Base-by-base conservation (phyloP, 768 basidiomycete species). In the Cystofilobasidium bisporidii region DNA sequence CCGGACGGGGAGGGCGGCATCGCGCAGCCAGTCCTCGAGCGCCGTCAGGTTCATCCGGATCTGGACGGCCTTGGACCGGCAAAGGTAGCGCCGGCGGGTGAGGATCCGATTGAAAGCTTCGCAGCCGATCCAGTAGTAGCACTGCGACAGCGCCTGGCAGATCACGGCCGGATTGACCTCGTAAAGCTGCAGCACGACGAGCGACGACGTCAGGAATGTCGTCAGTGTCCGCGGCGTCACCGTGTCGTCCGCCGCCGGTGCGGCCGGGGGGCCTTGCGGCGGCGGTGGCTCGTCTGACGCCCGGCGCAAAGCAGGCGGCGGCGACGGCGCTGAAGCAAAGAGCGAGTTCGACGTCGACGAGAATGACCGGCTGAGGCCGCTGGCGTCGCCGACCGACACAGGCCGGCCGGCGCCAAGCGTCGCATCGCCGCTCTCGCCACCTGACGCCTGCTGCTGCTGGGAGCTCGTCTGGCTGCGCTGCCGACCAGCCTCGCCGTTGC, bases 51-150 rank as follows among this genome's bases (percentile, higher is more conserved):
- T 98, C 82, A 91, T 83, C 60, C 85, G 83, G 71, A 98, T 89
- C 75, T 94, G 93, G 65, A 89, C 79, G 2, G 96, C 93, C 74
- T 89, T 72, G 72, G 77, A 88, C 84, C 94, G 85, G 78, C 96
- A 97, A 4, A 98, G 80, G 74, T 90, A 94, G 75, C 92, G 96
- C 79, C 91, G 96, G 64, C 93, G 85, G n/a, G 86, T 88, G 48
- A 91, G 77, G 41, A 91, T 80, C 45, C 89, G 85, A 74, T 91
- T 91, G 78, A 91, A 90, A 48, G 86, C 82, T 86, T 81, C 81
- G 70, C 91, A 90, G 28, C 91, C 87, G 63, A 91, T 87, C 96
- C 96, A 99, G 75, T 93, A 97, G 81, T 96, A 87, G n/a, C 96
- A 85, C 77, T 99, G 96, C 1, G 91, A 93, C 86, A 92, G 94